Base-by-base conservation (phyloP, 2,329 filamentous ascomycete species). In the Aspergillus alliaceus region DNA sequence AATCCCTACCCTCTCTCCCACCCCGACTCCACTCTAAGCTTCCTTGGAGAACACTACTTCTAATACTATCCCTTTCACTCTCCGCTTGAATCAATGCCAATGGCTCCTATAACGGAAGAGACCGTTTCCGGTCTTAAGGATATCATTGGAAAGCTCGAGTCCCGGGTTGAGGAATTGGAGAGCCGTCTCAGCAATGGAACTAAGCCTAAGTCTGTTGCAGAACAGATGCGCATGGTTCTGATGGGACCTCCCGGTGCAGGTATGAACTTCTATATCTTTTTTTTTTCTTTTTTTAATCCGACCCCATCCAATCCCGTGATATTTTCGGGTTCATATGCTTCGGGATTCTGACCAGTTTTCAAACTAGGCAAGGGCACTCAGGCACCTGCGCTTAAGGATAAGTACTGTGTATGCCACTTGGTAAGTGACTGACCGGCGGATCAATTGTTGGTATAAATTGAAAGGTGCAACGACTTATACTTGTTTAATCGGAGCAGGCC, bases 241-340 rank as follows among this genome's bases (percentile, higher is more conserved):
- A 98, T 99, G 82, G 95, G 95, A 35, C 95, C 95, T 74, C 95
- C 95, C 56, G 95, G 95, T 77, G 95, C 95, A 78, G 95, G 95
- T 98, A 86, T 56, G 67, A 46, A 22, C 20, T 52, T n/a, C 25
- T 46, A 12, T 6, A 31, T 20, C 34, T 51, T 27, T 29, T 27
- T 29, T 15, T 12, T 32, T 51, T 18, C 25, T 49, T 18, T 27
- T 25, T 53, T n/a, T 15, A n/a, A n/a, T n/a, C n/a, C n/a, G n/a
- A n/a, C n/a, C 31, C 50, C 27, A 9, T 29, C 27, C 27, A 5
- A 29, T 29, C 34, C n/a, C 35, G 27, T 53, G 37, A 50, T 34
- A 47, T 42, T 14, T 15, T 42, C 27, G 32, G 15, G 15, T 47
- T 31, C 11, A 31, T 15, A 18, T 7, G 18, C 18, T n/a, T 39